phyloP scores from a whole-genome alignment of 345 rosid genomes.

The Eucalyptus pauciflora region DNA sequence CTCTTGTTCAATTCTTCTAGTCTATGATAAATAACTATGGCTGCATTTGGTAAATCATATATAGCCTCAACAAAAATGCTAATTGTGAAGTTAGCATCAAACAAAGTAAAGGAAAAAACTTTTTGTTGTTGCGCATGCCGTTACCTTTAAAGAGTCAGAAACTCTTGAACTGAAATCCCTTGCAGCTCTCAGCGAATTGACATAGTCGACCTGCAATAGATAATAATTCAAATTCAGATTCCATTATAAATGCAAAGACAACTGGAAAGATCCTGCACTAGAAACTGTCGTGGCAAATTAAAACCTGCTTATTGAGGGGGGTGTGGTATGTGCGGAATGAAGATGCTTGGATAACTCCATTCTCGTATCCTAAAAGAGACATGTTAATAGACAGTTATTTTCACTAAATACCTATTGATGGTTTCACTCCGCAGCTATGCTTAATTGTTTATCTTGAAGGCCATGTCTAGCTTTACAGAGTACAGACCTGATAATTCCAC shows the following conservation, averaged over 20 bases:
- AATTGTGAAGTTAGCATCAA: background rate
- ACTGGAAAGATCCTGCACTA: background rate
- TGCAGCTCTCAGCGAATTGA: constrained; percentile 91
- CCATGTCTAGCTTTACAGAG: background rate
- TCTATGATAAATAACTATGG: background rate
- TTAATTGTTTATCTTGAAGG: background rate
- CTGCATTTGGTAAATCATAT: background rate
- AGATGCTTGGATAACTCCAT: constrained; percentile 75
- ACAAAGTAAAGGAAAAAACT: background rate
- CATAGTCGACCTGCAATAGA: constrained; percentile 58
- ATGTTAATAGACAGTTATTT: background rate
- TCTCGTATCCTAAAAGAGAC: constrained; percentile 50
- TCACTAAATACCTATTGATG: background rate
- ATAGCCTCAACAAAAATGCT: background rate
- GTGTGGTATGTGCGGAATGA: constrained; percentile 99
- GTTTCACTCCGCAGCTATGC: background rate
- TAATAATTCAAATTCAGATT: background rate
- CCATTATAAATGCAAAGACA: background rate
- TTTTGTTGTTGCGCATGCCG: background rate
- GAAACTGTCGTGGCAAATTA: background rate
- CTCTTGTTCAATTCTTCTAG: background rate
- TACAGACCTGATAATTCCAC: constrained; percentile 71
- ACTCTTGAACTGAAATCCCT: constrained; percentile 67
- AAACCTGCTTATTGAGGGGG: constrained; percentile 92
- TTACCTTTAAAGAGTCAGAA: constrained; percentile 76